Base-by-base conservation (phyloP, 2,329 filamentous ascomycete species). In the Aspergillus fumigatus region DNA sequence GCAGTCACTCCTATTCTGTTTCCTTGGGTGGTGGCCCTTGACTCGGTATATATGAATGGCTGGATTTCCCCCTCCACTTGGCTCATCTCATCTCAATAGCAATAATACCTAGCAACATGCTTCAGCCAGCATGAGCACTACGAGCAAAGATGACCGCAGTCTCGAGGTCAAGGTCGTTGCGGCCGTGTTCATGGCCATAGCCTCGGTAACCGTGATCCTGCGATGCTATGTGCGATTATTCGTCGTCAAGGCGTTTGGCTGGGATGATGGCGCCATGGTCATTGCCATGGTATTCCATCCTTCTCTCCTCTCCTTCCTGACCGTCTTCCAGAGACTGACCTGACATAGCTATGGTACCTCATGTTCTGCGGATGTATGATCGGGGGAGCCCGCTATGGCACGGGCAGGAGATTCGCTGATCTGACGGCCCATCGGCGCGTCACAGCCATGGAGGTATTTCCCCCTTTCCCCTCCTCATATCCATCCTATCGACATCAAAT, bases 211-310 rank as follows among this genome's bases (percentile, higher is more conserved):
- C 6, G 67, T 70, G 17, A 60, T 64, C 25, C 54, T 72, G 51
- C 67, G 70, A 26, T 69, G 65, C 35, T 73, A 73, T 59, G 67
- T 72, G 45, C 69, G 71, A 3, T 59, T 59, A 40, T 62, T 61
- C 43, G 38, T 73, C 4, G 67, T 72, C 17, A 70, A 67, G 53
- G 66, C 59, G 3, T 71, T 73, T 58, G 71, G 71, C 38, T 65
- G 65, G 60, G 71, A 73, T 65, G 71, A 73, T 56, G 61, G 56
- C 0, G 50, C 61, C 2, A 72, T 73, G 70, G 65, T 73, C 9
- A 7, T 66, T 51, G 66, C 69, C 6, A 45, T 62, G 58, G 67
- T 72, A 64, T 19, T 26, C 25, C 25, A 3, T 26, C 25, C 25
- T 26, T 26, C 25, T 26, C 5, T 6, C 25, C 25, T 5, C n/a